These are phyloP conservation scores for Arbutus unedo DNA, from an alignment of 148 eudicot species.

Conservation along the genomic window DNA sequence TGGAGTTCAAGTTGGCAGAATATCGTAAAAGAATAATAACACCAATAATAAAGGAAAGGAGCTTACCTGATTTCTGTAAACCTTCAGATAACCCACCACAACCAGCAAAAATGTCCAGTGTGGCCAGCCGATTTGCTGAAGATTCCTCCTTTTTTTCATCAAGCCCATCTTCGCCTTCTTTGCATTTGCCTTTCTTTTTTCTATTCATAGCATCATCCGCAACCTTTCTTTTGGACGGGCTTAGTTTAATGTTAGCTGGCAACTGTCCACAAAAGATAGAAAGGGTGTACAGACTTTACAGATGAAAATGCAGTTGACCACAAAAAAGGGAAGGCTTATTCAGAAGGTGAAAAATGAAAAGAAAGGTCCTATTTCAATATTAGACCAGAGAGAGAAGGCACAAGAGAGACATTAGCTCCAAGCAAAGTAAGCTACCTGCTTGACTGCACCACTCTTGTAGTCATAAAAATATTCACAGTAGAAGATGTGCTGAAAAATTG, in stretches of 20 bases:
- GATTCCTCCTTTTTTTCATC: constrained; percentile 30
- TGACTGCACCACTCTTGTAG: constrained; percentile 72
- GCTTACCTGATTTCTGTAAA: constrained; percentile 72
- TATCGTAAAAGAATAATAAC: not conserved
- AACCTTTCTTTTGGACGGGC: constrained; percentile 33
- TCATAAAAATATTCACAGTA: constrained; percentile 85
- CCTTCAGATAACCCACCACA: constrained; percentile 99
- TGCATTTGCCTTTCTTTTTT: constrained; percentile 85
- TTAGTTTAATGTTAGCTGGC: constrained; percentile 56
- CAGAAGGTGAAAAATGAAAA: not conserved
- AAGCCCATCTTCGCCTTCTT: constrained; percentile 53
- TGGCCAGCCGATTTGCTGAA: constrained; percentile 37
- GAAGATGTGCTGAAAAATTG: constrained; percentile 63
- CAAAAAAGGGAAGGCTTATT: not conserved
- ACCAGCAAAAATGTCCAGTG: constrained; percentile 96
- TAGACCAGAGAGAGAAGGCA: not conserved
- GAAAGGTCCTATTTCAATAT: too few relatives aligned
- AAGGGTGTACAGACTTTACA: not conserved
- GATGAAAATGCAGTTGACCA: not conserved
- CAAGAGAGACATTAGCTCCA: not conserved
- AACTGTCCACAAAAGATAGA: constrained; percentile 40
- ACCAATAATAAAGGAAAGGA: not conserved
- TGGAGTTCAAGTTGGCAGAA: not conserved
- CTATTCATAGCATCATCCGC: constrained; percentile 43
- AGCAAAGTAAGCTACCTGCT: constrained; percentile 48